Conservation (phyloP, 1,284 basidiomycete genomes). For the Tylopilus sp. region DNA sequence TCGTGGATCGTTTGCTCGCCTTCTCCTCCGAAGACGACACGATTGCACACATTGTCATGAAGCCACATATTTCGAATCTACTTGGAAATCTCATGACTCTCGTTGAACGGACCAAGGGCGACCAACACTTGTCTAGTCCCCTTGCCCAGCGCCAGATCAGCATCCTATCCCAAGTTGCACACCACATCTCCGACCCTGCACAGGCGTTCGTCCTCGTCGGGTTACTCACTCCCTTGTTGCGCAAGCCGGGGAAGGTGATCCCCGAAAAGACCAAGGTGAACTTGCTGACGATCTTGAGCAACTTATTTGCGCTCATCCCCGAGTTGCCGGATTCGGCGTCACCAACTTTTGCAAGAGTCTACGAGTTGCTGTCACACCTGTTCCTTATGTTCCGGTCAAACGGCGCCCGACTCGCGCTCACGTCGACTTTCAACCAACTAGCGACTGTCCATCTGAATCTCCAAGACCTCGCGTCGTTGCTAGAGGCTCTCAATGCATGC, state of each 20-base stretch:
- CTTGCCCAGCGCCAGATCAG: slow-evolving; percentile 80
- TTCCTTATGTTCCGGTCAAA: slow-evolving; percentile 76
- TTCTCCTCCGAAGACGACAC: slow-evolving; percentile 50
- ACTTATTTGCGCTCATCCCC: slow-evolving; percentile 71
- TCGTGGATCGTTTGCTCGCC: slow-evolving; percentile 72
- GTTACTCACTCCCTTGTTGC: slow-evolving; percentile 80
- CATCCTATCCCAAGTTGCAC: slow-evolving; percentile 79
- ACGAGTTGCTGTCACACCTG: slow-evolving; percentile 66
- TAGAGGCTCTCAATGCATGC: slow-evolving; percentile 82
- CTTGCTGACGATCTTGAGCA: slow-evolving; percentile 73
- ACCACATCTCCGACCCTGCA: slow-evolving; percentile 63
- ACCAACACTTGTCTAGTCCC: slow-evolving; percentile 60
- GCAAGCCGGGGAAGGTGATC: slow-evolving; percentile 72
- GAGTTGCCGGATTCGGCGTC: slow-evolving; percentile 56
- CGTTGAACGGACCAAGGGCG: slow-evolving; percentile 61
- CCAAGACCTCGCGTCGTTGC: slow-evolving; percentile 47
- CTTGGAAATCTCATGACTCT: slow-evolving; percentile 72
- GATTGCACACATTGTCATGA: slow-evolving; percentile 58
- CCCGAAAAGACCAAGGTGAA: slow-evolving; percentile 88
- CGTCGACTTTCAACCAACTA: slow-evolving; percentile 62
- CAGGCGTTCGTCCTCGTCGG: slow-evolving; percentile 76
- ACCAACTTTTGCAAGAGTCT: slow-evolving; percentile 54
- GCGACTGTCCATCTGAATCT: slow-evolving; percentile 51
- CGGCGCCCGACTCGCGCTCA: slow-evolving; percentile 63
- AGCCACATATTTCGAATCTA: slow-evolving; percentile 74